These are phyloP conservation scores for Setaria viridis DNA, from an alignment of 202 grass and related monocot genomes.

Conservation along the genomic window DNA sequence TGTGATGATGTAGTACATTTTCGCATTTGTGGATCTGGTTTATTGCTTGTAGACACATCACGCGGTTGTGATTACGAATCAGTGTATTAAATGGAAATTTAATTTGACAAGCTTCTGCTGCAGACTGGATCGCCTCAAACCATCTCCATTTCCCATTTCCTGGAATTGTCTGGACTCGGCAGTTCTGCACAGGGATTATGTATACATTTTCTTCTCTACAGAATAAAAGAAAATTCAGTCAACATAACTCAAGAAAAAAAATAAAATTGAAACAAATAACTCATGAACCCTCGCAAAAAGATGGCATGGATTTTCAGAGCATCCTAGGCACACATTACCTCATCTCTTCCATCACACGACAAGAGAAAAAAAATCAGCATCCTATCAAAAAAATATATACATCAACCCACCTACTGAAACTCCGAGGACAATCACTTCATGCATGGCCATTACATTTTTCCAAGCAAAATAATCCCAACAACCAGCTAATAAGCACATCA, in stretches of 20 bases:
- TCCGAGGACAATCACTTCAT: neutral
- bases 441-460: neutral
- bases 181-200: neutral
- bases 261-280: neutral
- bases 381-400: neutral
- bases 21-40: conserved; percentile 3
- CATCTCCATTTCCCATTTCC: neutral
- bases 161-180: neutral
- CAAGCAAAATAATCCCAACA: neutral
- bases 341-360: neutral
- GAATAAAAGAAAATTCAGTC: neutral
- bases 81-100: neutral
- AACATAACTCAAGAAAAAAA: neutral
- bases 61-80: conserved; percentile 28
- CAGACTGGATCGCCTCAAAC: neutral
- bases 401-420: neutral
- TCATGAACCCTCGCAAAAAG: neutral
- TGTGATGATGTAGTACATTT: conserved; percentile 27
- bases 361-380: neutral
- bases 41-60: neutral
- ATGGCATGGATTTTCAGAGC: neutral
- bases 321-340: neutral
- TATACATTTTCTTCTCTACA: neutral
- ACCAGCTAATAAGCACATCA: conserved; percentile 13
- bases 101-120: neutral